These are phyloP conservation scores for Xylariaceae sp. DNA, from an alignment of 2,329 filamentous ascomycete genomes.

Conservation along the genomic window DNA sequence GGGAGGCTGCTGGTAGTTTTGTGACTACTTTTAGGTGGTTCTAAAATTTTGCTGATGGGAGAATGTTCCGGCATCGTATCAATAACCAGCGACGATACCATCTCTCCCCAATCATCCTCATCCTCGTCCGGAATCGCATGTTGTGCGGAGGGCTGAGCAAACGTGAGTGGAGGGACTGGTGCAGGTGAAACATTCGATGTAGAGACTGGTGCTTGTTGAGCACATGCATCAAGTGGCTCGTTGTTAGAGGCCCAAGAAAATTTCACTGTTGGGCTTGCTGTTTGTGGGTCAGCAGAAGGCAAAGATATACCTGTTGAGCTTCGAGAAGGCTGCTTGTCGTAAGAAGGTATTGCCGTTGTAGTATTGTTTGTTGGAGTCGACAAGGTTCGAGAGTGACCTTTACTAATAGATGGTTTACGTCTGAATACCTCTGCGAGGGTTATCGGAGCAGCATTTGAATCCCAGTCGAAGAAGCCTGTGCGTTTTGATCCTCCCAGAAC, in stretches of 20 bases:
- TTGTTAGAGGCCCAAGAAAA: too few relatives aligned
- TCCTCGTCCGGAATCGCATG: conserved; percentile 34
- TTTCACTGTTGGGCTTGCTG: too few relatives aligned
- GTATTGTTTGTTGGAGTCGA: conserved; percentile 22
- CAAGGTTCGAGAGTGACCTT: conserved; percentile 24
- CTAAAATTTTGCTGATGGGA: too few relatives aligned
- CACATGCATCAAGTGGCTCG: too few relatives aligned
- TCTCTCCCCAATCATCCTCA: conserved; percentile 59
- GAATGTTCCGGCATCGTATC: neutral
- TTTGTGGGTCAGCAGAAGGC: neutral
- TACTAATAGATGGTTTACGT: conserved; percentile 28
- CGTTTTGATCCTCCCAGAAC: conserved; percentile 41
- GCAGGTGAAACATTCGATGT: neutral
- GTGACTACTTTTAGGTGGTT: too few relatives aligned
- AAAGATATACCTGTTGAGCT: conserved; percentile 20
- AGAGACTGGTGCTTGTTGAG: too few relatives aligned
- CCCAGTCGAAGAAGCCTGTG: conserved; percentile 58
- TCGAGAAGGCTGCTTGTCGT: conserved; percentile 9
- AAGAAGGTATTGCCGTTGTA: neutral
- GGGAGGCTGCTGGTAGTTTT: neutral
- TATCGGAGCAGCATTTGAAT: conserved; percentile 48
- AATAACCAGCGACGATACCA: conserved; percentile 44
- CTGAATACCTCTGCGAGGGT: conserved; percentile 45
- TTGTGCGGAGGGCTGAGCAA: conserved; percentile 4
- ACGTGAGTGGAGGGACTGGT: conserved; percentile 1